phyloP scores from a whole-genome alignment of 495 filamentous ascomycete species.

The Evernia prunastri region DNA sequence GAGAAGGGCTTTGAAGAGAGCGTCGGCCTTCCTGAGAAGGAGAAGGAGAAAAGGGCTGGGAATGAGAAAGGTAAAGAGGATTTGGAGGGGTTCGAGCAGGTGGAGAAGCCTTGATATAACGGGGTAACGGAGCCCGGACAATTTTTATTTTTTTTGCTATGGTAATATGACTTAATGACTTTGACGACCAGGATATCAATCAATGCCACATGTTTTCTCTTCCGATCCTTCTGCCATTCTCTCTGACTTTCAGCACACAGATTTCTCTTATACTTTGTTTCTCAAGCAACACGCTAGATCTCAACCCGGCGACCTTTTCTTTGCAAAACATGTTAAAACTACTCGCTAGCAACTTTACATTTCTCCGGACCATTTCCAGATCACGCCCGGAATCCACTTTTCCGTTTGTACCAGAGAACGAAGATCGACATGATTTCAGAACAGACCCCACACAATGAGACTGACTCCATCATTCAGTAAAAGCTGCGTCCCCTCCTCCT shows the following conservation, averaged over 20 bases:
- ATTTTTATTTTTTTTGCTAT: background rate
- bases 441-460: background rate
- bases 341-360: background rate
- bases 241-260: no score
- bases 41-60: background rate
- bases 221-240: background rate
- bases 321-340: background rate
- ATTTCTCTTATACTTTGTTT: background rate
- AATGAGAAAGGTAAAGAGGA: conserved; percentile 5
- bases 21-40: conserved; percentile 9
- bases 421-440: no score
- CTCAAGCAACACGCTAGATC: background rate
- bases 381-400: no score
- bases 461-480: no score
- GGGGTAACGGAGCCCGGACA: background rate
- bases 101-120: conserved; percentile 2
- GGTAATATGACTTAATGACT: background rate
- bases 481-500: background rate
- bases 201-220: background rate
- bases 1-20: conserved; percentile 21
- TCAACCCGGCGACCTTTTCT: background rate
- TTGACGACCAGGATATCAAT: background rate
- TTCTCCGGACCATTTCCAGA: background rate
- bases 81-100: conserved; percentile 22
- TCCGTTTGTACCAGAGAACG: no score